Base-by-base conservation (phyloP, 2,329 filamentous ascomycete genomes). In the Curvularia sp. region DNA sequence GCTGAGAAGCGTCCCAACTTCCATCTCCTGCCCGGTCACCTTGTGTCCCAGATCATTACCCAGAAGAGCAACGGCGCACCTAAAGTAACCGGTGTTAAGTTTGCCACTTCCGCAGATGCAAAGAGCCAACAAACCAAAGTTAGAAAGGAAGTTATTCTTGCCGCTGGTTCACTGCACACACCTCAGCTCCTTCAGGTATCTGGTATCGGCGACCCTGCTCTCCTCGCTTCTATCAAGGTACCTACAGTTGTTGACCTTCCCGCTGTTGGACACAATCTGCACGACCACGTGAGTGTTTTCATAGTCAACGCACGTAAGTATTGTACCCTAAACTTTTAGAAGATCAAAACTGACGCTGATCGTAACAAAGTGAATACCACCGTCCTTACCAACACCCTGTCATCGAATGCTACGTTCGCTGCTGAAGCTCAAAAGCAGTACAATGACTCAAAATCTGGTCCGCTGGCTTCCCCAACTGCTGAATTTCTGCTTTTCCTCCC, bases 101-200 rank as follows among this genome's bases (percentile, higher is more conserved):
- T 68, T 49, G 66, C 68, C 21, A 28, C 55, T 41, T 69, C 68
- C 2, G 51, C 52, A 30, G 38, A 51, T 23, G 63, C 57, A 5
- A 42, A 47, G 27, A 43, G 52, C 13, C 57, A 63, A 28, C 58
- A 53, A 3, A 56, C 67, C 4, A 64, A 56, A n/a, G 69, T 64
- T 13, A 69, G 56, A 43, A 53, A 59, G 45, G 70, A 73, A 39
- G 68, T 60, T 13, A 65, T 73, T 18, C 36, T 72, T 13, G 64
- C 70, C 15, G 70, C 70, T 48, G 70, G 70, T 19, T 12, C 67
- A 21, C 28, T 73, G 7, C 68, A 70, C 48, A 68, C 68, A 1
- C 69, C 70, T 7, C 69, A 73, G 49, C 45, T 73, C 1, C 59
- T 73, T 10, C 70, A 72, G 30, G 57, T 70, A 1, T 71, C 68